Base-by-base conservation (phyloP, 495 filamentous ascomycete species). In the Choiromyces venosus region DNA sequence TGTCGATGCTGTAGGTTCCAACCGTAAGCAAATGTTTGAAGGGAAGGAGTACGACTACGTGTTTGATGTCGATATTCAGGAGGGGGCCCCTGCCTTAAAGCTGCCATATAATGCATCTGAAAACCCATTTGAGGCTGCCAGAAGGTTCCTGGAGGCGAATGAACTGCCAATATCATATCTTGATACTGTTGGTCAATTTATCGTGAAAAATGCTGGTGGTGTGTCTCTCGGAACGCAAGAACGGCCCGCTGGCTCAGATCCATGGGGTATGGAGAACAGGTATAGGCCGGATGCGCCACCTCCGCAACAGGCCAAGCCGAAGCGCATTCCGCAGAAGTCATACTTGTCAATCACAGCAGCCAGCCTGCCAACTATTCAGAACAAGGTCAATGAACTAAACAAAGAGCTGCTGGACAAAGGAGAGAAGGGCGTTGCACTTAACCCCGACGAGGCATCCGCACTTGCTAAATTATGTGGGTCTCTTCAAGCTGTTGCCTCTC, bases 41-140 rank as follows among this genome's bases (percentile, higher is more conserved):
- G 96, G 96, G 35, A 89, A 94, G 81, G 92, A 97, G 71, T 99
- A 96, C 81, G 96, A 99, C 78, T 97, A 92, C 81, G 96, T 99
- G 67, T 99, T 98, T 76, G 94, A 98, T 80, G 95, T 99, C 37
- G 96, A 97, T 78, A 94, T 98, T 72, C 91, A 97, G 80, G 96
- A 98, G 74, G 96, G 95, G 46, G 93, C 94, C 76, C 96, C 96
- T 38, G 89, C 95, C 4, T 86, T 98, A 40, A 98, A 98, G 80
- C 86, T 99, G 39, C 94, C 96, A 1, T 98, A 92, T 81, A 97
- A 99, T 81, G 85, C 91, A 52, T 91, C 91, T 7, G 91, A 97
- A 81, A 97, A 97, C 81, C 93, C 93, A 3, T 98, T 96, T 81
- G 91, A 97, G 73, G 90, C 92, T 14, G 96, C 96, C 0, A 91